A percentile compares a stretch with the other conserved stretches of the same genome.
Conservation (phyloP, 192 early-diverging fungal species). For the Funneliformis geosporum region DNA sequence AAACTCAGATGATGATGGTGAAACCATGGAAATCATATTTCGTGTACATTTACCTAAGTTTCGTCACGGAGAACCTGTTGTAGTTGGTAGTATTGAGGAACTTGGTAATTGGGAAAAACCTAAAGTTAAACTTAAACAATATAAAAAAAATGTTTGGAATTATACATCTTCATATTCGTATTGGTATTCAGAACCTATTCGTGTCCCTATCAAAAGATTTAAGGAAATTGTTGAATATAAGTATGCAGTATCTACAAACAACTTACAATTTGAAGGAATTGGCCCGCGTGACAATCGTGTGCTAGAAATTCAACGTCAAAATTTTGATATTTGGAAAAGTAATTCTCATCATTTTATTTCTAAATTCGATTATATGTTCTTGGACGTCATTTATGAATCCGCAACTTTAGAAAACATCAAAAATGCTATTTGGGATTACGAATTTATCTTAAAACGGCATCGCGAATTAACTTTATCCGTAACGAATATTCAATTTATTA, state of each 20-base stretch:
- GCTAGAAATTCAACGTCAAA: neutral
- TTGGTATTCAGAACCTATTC: neutral
- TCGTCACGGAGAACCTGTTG: neutral
- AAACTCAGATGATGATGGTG: neutral
- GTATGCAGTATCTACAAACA: neutral
- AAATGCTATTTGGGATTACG: neutral
- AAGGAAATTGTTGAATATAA: neutral
- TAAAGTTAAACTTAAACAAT: neutral
- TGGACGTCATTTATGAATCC: neutral
- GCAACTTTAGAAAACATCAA: neutral
- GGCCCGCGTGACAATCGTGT: neutral
- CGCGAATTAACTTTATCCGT: neutral
- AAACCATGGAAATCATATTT: neutral
- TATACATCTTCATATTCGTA: neutral
- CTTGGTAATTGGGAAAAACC: neutral
- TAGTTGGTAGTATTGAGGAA: neutral
- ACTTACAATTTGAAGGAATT: neutral
- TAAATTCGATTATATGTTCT: neutral
- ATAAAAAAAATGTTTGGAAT: neutral
- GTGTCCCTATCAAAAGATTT: neutral
- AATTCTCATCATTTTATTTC: neutral
- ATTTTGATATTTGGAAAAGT: neutral
- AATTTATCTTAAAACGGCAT: neutral
- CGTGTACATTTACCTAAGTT: neutral
- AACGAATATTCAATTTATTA: neutral